Conservation (phyloP, 441 rosid genomes). For the Bocquillonia castaneifolia region DNA sequence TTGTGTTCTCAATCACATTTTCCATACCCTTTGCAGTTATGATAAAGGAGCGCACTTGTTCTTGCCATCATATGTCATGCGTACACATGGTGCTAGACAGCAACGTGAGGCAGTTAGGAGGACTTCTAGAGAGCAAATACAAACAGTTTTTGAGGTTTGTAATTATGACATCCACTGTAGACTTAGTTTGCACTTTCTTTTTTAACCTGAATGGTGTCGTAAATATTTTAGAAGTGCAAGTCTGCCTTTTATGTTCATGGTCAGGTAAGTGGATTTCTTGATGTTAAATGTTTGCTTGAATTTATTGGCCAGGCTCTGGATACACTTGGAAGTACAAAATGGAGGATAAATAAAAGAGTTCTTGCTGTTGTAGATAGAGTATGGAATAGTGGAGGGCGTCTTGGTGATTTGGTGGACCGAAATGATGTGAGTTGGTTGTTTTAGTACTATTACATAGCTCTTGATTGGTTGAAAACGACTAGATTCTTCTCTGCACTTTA, state of each 20-base stretch:
- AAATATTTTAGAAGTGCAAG: constrained; percentile 2
- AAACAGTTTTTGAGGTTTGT: constrained; percentile 75
- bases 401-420: constrained; percentile 82
- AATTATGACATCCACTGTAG: constrained; percentile 15
- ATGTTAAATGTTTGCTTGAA: constrained; percentile 14
- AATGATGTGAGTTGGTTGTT: constrained; percentile 59
- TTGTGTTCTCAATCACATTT: constrained; percentile 15
- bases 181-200: neutral
- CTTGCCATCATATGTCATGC: constrained; percentile 86
- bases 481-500: constrained; percentile 15
- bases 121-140: constrained; percentile 55
- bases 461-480: neutral
- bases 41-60: constrained; percentile 88
- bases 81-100: constrained; percentile 79
- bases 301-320: constrained; percentile 68
- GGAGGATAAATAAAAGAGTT: constrained; percentile 87
- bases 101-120: constrained; percentile 74
- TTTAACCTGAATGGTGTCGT: constrained; percentile 2
- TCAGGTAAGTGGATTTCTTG: constrained; percentile 1
- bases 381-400: constrained; percentile 83
- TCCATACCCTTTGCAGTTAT: constrained; percentile 45
- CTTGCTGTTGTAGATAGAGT: constrained; percentile 75
- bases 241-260: constrained; percentile 6
- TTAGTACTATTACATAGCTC: neutral
- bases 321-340: constrained; percentile 87